phyloP scores from a whole-genome alignment of 148 eudicot species.

The Cornus suecica region DNA sequence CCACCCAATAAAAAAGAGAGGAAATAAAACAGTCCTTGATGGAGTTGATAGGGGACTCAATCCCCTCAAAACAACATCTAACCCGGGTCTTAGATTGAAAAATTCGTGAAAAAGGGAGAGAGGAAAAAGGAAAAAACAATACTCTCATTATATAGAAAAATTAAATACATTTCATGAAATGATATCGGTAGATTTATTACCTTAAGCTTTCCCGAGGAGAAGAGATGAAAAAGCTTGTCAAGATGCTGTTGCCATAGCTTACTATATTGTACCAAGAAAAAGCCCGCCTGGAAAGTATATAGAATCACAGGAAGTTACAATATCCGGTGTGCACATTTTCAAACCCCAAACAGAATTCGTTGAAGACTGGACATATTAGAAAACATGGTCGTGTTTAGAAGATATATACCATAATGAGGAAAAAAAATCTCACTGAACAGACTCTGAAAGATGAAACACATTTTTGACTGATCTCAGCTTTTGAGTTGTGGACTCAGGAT shows the following conservation, averaged over 20 bases:
- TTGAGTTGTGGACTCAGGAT: no score
- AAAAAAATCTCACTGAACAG: no score
- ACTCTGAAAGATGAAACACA: no score
- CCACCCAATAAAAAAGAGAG: no score
- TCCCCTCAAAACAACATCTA: no score
- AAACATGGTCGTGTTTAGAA: no score
- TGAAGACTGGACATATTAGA: not conserved
- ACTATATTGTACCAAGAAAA: conserved; percentile 81
- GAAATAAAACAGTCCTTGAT: no score
- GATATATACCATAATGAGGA: no score
- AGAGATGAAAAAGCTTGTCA: conserved; percentile 63
- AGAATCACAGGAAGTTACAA: not conserved
- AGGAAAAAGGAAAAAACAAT: not conserved
- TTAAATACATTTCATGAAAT: not conserved
- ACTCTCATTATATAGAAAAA: not conserved
- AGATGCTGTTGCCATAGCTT: conserved; percentile 80
- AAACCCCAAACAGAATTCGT: not conserved
- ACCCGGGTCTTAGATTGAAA: no score
- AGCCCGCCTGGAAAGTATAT: conserved; percentile 58
- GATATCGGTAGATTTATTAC: conserved; percentile 28
- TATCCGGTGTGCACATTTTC: not conserved
- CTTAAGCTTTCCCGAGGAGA: conserved; percentile 74
- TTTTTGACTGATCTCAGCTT: no score
- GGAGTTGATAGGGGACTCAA: no score
- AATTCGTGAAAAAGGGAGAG: no score